Base-by-base conservation (phyloP, 2,329 filamentous ascomycete genomes). In the Mycogone perniciosa region DNA sequence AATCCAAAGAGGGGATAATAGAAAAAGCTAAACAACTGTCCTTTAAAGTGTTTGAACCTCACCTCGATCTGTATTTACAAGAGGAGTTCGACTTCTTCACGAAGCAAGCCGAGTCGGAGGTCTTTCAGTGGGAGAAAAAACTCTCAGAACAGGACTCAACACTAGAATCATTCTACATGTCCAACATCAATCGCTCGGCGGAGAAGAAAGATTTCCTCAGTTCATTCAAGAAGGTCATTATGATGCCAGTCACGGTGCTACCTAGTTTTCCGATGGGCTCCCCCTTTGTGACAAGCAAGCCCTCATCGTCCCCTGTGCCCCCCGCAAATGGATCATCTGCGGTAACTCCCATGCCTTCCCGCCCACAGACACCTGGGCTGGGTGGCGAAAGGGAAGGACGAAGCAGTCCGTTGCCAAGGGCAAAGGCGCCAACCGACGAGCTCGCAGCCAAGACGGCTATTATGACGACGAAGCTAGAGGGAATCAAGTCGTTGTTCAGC, bases 221-320 rank as follows among this genome's bases (percentile, higher is more conserved):
- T 42, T 96, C 91, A 0, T 99, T 99, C 76, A 96, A 90, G 64
- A 97, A 97, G 68, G 93, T 99, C 7, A 88, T 99, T 57, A 96
- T 99, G 91, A 95, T 96, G 84, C 93, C 93, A 2, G 92, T 99
- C 44, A 95, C 89, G 47, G 92, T 90, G 7, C 74, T 97, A 4
- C 88, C 89, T 1, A 84, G 80, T 43, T 80, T 89, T 54, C 69
- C 80, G 5, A 71, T 81, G 45, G 73, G 75, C 7, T 81, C 74
- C n/a, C 77, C 77, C 49, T 88, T 82, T 62, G 76, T 71, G 54
- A 69, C 67, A 34, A 64, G 62, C 44, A 76, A 72, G 48, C 63
- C 72, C 0, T 53, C 67, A 7, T 49, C 59, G 1, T 31, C 56
- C 2, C 50, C 57, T 2, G 40, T 56, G 27, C 30, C 56, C 5